A percentile compares a stretch with the other conserved stretches of the same genome.
These are phyloP conservation scores for Rubia balearica DNA, from an alignment of 305 asterid species.

Conservation along the genomic window DNA sequence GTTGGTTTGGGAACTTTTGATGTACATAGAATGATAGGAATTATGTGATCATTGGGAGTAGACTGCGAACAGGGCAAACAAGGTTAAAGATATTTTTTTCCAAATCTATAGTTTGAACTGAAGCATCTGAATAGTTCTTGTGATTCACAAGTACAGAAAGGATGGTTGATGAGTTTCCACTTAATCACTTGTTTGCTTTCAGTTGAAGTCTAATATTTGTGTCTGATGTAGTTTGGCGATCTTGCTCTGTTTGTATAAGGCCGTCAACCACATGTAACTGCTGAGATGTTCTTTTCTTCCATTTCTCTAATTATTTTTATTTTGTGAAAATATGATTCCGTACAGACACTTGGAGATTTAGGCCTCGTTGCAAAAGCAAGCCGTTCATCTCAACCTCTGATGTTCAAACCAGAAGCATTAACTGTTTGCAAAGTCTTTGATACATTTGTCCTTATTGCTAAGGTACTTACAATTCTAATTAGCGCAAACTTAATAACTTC, in stretches of 20 bases:
- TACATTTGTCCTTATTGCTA: conserved; percentile 73
- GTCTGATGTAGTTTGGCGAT: neutral
- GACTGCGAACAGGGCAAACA: neutral
- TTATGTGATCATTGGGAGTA: neutral
- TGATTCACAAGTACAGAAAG: neutral
- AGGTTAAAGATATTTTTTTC: neutral
- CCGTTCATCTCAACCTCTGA: conserved; percentile 86
- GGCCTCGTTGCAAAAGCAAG: conserved; percentile 92
- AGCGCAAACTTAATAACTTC: neutral
- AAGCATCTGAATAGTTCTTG: neutral
- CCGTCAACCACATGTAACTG: neutral
- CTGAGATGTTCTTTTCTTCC: conserved; percentile 9
- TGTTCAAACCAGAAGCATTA: conserved; percentile 83
- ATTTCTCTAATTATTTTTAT: neutral
- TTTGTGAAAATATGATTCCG: conserved; percentile 4
- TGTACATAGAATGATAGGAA: neutral
- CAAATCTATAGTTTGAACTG: neutral
- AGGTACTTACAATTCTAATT: conserved; percentile 37
- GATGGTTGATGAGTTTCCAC: neutral
- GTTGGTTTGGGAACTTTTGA: neutral
- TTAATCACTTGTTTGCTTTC: neutral
- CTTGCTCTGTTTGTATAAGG: neutral
- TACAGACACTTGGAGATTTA: conserved; percentile 83
- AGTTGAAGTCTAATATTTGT: neutral
- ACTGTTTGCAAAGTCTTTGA: conserved; percentile 81